Evolutionary conservation across 129 eudicot species (phyloP).

Genomic region (Calendula officinalis): DNA sequence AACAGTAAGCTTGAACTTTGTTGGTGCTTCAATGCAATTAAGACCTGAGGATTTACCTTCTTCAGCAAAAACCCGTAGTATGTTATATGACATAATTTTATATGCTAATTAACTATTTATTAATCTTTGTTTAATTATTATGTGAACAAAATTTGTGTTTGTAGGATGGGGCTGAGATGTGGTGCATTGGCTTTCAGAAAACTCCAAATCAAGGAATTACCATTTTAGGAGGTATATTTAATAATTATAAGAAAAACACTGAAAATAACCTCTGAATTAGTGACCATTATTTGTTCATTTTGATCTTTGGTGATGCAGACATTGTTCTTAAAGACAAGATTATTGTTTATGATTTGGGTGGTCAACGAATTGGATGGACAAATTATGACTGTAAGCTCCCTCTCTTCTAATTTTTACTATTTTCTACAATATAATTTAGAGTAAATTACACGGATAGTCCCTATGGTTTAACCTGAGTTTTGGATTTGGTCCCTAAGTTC

Average conservation of each 20-base stretch:
- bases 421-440: neutral
- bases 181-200: slow-evolving; percentile 93
- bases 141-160: neutral
- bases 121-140: neutral
- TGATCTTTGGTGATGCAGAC: slow-evolving; percentile 42
- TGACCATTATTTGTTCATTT: neutral
- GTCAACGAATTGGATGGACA: slow-evolving; percentile 89
- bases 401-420: neutral
- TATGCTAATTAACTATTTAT: neutral
- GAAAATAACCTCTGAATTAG: neutral
- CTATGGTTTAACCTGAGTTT: no score
- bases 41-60: slow-evolving; percentile 85
- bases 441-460: no score
- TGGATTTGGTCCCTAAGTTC: no score
- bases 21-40: slow-evolving; percentile 76
- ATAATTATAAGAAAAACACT: slow-evolving; percentile 11
- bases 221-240: slow-evolving; percentile 83
- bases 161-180: slow-evolving; percentile 74
- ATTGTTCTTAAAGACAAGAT: slow-evolving; percentile 87
- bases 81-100: slow-evolving; percentile 20
- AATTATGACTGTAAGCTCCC: slow-evolving; percentile 80
- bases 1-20: slow-evolving; percentile 75
- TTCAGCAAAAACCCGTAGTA: slow-evolving; percentile 77
- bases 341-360: slow-evolving; percentile 82
- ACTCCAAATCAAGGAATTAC: slow-evolving; percentile 75